Evolutionary conservation across 352 stramenopile species (phyloP).

Genomic region (Globisporangium echinulatum): DNA sequence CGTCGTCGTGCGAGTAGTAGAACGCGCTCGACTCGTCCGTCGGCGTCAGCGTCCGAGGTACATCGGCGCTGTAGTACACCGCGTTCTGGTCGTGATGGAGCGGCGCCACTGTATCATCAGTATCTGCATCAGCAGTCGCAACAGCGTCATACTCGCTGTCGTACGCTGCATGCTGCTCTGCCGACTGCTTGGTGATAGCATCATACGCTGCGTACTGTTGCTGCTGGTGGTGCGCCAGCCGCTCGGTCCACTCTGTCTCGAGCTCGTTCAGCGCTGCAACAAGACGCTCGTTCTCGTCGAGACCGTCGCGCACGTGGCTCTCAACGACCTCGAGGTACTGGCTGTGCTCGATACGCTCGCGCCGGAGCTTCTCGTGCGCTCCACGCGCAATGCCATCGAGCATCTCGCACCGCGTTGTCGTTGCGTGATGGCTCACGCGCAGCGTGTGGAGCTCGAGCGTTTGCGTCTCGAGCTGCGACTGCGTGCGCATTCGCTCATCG

Average conservation of each 20-base stretch:
- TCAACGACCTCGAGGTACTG: slow-evolving; percentile 44
- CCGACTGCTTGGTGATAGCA: no score
- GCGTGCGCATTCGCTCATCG: slow-evolving; percentile 4
- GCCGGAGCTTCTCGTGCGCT: slow-evolving; percentile 48
- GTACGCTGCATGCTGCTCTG: slow-evolving; percentile 1
- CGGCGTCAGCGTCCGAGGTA: slow-evolving; percentile 2
- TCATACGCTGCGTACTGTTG: slow-evolving; percentile 9
- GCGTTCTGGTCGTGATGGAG: background rate
- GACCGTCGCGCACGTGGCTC: slow-evolving; percentile 31
- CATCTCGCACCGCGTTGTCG: slow-evolving; percentile 38
- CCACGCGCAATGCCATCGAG: slow-evolving; percentile 53
- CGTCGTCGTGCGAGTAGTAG: slow-evolving; percentile 7
- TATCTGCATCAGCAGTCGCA: background rate
- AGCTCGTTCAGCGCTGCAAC: slow-evolving; percentile 32
- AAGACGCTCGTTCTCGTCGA: slow-evolving; percentile 44
- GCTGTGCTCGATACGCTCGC: slow-evolving; percentile 37
- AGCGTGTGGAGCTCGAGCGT: slow-evolving; percentile 32
- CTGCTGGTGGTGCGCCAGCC: slow-evolving; percentile 1
- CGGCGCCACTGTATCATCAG: background rate
- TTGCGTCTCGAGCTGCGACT: slow-evolving; percentile 24
- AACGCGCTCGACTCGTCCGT: slow-evolving; percentile 1
- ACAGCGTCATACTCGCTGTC: slow-evolving; percentile 5
- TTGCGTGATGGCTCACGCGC: slow-evolving; percentile 25
- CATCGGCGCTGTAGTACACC: slow-evolving; percentile 1
- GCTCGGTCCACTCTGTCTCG: slow-evolving; percentile 20